phyloP scores from a whole-genome alignment of 352 stramenopile genomes.

The Pythium brassicae region DNA sequence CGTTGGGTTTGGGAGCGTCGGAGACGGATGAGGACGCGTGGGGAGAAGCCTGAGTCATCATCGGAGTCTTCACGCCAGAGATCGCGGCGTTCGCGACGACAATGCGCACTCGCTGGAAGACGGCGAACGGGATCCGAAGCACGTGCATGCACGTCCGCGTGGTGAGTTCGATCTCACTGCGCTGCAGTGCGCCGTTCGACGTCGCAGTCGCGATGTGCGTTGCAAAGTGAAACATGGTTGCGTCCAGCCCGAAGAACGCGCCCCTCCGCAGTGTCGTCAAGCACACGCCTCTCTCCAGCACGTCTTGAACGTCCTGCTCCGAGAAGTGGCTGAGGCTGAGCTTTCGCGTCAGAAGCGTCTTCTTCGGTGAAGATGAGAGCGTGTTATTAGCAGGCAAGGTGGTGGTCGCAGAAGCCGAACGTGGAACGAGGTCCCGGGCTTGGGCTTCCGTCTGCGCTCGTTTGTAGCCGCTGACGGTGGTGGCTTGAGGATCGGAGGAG shows the following conservation, averaged over 20 bases:
- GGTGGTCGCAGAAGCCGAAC: no score
- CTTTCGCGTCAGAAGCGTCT: no score
- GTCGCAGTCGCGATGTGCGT: constrained; percentile 27
- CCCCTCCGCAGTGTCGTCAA: constrained; percentile 29
- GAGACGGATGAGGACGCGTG: no score
- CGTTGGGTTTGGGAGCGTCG: no score
- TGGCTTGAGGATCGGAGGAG: constrained; percentile 1
- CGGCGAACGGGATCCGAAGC: constrained; percentile 27
- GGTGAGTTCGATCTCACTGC: constrained; percentile 41
- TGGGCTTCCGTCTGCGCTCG: no score
- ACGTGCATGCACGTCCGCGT: constrained; percentile 30
- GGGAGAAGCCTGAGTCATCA: no score
- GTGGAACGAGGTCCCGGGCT: no score
- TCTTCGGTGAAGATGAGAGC: no score
- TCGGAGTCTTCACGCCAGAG: no score
- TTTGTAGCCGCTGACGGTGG: no score
- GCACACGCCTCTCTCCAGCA: constrained; percentile 8
- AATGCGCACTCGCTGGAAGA: constrained; percentile 27
- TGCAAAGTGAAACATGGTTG: constrained; percentile 36
- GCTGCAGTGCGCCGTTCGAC: constrained; percentile 34
- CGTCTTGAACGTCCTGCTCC: neutral
- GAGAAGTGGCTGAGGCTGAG: constrained; percentile 7
- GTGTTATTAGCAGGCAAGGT: no score
- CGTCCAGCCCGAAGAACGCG: constrained; percentile 46
- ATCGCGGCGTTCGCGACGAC: neutral